Conservation (phyloP, 345 rosid genomes). For the Moricandia moricandioides region DNA sequence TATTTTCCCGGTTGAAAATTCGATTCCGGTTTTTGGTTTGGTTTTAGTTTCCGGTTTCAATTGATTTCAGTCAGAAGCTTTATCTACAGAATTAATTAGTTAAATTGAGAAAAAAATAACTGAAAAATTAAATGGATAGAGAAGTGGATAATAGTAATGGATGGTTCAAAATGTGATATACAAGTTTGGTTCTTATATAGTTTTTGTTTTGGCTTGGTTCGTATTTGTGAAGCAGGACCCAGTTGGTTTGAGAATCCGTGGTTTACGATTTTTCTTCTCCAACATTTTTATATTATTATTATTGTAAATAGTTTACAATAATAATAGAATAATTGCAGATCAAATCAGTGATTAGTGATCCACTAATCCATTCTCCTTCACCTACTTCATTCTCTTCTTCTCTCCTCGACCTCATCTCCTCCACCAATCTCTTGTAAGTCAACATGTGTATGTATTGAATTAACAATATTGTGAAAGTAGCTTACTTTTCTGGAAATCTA, state of each 20-base stretch:
- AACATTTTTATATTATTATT: not conserved
- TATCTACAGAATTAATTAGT: not conserved
- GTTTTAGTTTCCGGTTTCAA: not conserved
- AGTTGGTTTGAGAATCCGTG: conserved; percentile 16
- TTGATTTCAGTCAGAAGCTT: not conserved
- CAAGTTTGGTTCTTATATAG: not conserved
- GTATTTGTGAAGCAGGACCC: conserved; percentile 23
- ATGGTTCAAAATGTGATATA: conserved; percentile 25
- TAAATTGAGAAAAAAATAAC: not conserved
- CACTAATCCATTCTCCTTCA: conserved; percentile 15
- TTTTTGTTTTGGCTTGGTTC: conserved; percentile 22
- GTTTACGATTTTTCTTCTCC: not conserved
- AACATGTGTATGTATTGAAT: not conserved
- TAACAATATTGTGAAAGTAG: not conserved
- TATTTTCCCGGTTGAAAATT: not conserved
- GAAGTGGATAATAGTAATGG: not conserved
- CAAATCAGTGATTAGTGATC: conserved; percentile 9
- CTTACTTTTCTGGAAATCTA: conserved; percentile 4
- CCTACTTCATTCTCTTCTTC: conserved; percentile 32
- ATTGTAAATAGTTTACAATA: not conserved
- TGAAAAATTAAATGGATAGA: not conserved
- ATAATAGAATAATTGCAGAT: not conserved
- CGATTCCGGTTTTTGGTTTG: not conserved
- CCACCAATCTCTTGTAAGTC: conserved; percentile 29
- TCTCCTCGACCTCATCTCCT: not conserved